Evolutionary conservation across 768 basidiomycete genomes (phyloP).

Genomic region (Suillus spraguei): DNA sequence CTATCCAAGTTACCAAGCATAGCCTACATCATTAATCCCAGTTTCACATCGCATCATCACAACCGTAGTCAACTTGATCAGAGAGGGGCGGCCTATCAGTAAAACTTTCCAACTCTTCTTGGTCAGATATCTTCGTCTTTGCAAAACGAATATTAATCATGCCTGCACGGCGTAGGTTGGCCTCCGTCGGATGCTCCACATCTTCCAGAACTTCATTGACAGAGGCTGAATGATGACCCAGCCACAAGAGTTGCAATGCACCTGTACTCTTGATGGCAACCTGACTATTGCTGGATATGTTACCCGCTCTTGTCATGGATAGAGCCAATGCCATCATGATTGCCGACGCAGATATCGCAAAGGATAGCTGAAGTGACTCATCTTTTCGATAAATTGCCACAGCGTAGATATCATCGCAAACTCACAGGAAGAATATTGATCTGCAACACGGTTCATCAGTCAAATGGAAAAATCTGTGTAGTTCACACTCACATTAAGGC

Average conservation of each 20-base stretch:
- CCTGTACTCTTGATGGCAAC: background rate
- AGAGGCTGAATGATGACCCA: background rate
- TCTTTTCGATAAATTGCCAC: background rate
- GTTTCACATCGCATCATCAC: background rate
- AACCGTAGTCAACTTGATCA: background rate
- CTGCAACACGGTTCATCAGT: background rate
- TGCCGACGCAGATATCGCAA: slow-evolving; percentile 7
- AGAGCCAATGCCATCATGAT: slow-evolving; percentile 2
- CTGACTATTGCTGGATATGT: background rate
- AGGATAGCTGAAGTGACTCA: background rate
- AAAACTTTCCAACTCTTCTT: background rate
- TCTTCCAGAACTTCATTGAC: background rate
- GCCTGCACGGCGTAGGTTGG: slow-evolving; percentile 3
- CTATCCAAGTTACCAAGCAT: no score
- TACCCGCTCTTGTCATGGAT: background rate
- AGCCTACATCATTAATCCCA: no score
- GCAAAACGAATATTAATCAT: slow-evolving; percentile 8
- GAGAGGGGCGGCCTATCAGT: background rate
- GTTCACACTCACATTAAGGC: background rate
- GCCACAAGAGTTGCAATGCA: slow-evolving; percentile 9
- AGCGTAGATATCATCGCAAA: background rate
- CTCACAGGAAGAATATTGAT: slow-evolving; percentile 12
- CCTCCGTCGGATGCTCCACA: background rate
- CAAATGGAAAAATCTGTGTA: background rate
- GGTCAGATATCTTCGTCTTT: background rate